Evolutionary conservation across 164 flowering plant genomes (phyloP).

Genomic region (Chloranthus sessilifolius): DNA sequence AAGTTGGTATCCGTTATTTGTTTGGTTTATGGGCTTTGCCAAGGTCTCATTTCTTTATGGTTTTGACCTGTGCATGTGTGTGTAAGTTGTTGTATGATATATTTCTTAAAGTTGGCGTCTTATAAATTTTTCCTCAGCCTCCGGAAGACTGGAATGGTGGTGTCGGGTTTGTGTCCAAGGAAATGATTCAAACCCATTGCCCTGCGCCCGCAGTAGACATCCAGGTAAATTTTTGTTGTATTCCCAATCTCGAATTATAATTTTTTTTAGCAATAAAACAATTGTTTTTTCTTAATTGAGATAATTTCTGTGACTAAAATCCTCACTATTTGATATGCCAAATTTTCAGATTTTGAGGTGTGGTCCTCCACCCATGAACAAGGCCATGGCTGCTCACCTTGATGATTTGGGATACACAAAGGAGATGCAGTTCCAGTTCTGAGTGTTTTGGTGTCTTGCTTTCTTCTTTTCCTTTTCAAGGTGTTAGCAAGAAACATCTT

Average conservation of each 20-base stretch:
- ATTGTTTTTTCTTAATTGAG: too few relatives aligned
- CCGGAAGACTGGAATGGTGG: conserved; percentile 97
- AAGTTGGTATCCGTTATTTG: too few relatives aligned
- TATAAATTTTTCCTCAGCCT: conserved; percentile 73
- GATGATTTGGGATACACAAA: conserved; percentile 63
- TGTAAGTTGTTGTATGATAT: too few relatives aligned
- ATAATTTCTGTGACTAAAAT: too few relatives aligned
- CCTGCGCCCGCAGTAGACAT: conserved; percentile 89
- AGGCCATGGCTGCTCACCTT: conserved; percentile 88
- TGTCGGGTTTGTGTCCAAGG: conserved; percentile 90
- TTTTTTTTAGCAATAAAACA: too few relatives aligned
- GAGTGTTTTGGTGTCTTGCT: conserved; percentile 9
- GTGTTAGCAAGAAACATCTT: too few relatives aligned
- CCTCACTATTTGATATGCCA: too few relatives aligned
- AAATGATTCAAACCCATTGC: conserved; percentile 84
- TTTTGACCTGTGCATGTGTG: too few relatives aligned
- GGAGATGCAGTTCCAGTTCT: conserved; percentile 90
- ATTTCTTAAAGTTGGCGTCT: too few relatives aligned
- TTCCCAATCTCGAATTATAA: too few relatives aligned
- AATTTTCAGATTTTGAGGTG: conserved; percentile 71
- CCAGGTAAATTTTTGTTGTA: conserved; percentile 35
- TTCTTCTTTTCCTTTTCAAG: not conserved
- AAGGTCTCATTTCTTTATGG: too few relatives aligned
- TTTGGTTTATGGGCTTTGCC: too few relatives aligned
- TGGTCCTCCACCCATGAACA: conserved; percentile 98